Evolutionary conservation across 2,329 filamentous ascomycete species (phyloP), one percentile per base, ranked within the genome.

Genomic region (Fusarium nurragi): DNA sequence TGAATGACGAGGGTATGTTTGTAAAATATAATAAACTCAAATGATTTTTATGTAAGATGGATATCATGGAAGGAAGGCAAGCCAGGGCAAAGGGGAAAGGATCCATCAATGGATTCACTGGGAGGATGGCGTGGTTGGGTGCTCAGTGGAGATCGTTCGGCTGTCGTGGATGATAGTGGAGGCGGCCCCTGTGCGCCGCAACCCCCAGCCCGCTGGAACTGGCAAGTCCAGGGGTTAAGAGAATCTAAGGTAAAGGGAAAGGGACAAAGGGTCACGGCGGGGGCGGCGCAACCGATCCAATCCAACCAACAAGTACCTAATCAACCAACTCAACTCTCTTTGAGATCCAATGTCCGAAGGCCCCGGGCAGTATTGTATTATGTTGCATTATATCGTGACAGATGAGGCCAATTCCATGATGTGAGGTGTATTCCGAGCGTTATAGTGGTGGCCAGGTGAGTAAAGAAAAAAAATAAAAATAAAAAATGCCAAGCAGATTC

Each of bases 281-380:
- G 63, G 67, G 53, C 64, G 53, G 53, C 63, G 53, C 58, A 61
- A 44, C 45, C 49, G 41, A 49, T 44, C 25, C 14, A 47, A 26
- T 28, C 47, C 43, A 43, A 41, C 45, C 52, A 59, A 55, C 60
- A 47, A 54, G 54, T 43, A 36, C 54, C 30, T 30, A n/a, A n/a
- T 28, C 21, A n/a, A 32, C 18, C 25, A 38, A 43, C 32, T 49
- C 41, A 38, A 40, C 46, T 61, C 43, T 43, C 43, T 49, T 54
- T 50, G 18, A 67, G 63, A 67, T 56, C 64, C 59, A 66, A 66
- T 67, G 51, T 67, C 64, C 64, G 64, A 64, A 46, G 43, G 30
- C 41, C 37, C 63, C 51, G 65, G 48, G 34, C 36, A 44, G 44
- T 36, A 44, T 6, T 30, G 26, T 54, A 36, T 44, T 54, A 54